Evolutionary conservation across 176 grass and related monocot species (phyloP), one percentile per base, ranked within the genome.

Genomic region (Zoysia japonica): DNA sequence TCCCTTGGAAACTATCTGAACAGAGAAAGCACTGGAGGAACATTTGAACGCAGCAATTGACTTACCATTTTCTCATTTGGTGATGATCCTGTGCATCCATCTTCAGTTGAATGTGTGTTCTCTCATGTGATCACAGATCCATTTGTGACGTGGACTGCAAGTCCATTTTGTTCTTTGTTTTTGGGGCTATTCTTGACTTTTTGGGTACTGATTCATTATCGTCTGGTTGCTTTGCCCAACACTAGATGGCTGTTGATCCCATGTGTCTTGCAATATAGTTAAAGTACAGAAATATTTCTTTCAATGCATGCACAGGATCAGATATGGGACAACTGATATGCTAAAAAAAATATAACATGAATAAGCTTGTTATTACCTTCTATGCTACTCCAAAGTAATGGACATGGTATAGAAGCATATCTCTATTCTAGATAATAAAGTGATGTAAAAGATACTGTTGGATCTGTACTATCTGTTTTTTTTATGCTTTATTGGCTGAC

Each of bases 301-400:
- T 14, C 2, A 38, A 51, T 76, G 16, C 56, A 5, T 61, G 35
- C 44, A 69, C 7, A 35, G 16, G 37, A 74, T 40, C 2, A 28
- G 47, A 65, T 74, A 64, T 62, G n/a, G 11, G 36, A 63, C 17
- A 53, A 67, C 51, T 41, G 2, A 52, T 13, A 66, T 66, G 62
- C 40, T 66, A 53, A 47, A 39, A 43, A 37, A 43, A 37, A 48
- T 61, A 4, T 71, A 9, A 49, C 56, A 63, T 60, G 17, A 73
- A 66, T 79, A 35, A 80, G 43, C 71, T 59, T 46, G 13, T 68
- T 4, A 42, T 42, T 72, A 38, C 13, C 40, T 67, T 67, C 13
- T 19, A 35, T 57, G 16, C 62, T 9, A 68, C 50, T 61, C 12
- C 35, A 67, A 41, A 28, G 9, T 5, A 48, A 53, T 41, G 49